A percentile compares a stretch with the other conserved stretches of the same genome.
Evolutionary conservation across 2,329 filamentous ascomycete species (phyloP).

Genomic region (Thermothelomyces thermophilus): DNA sequence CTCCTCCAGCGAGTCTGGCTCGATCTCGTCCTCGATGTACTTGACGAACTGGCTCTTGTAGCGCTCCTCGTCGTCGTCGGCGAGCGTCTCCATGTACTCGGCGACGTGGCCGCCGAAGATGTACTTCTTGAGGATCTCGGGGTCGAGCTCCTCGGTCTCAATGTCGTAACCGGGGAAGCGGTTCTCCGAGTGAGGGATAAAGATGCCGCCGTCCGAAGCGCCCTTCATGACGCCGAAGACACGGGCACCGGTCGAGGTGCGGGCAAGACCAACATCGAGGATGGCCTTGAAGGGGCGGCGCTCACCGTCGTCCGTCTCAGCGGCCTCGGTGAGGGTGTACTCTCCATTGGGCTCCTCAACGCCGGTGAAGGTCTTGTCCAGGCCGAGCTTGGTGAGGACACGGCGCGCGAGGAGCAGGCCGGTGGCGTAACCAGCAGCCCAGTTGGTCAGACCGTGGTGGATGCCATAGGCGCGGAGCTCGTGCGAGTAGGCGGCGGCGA

Average conservation of each 20-base stretch:
- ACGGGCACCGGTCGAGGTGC: slow-evolving; percentile 96
- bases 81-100: slow-evolving; percentile 99
- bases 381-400: slow-evolving; percentile 91
- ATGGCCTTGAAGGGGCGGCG: slow-evolving; percentile 99
- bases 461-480: slow-evolving; percentile 98
- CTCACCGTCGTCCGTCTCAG: slow-evolving; percentile 82
- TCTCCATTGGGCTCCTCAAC: slow-evolving; percentile 97
- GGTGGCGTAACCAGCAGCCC: slow-evolving; percentile 93
- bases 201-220: slow-evolving; percentile 95
- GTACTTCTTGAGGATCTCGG: slow-evolving; percentile 97
- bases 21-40: slow-evolving; percentile 95
- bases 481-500: slow-evolving; percentile 86
- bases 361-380: slow-evolving; percentile 88
- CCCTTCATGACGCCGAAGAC: slow-evolving; percentile 99
- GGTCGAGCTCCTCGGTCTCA: slow-evolving; percentile 94
- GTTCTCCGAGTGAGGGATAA: slow-evolving; percentile 97
- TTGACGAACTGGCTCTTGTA: slow-evolving; percentile 97
- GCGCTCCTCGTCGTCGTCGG: slow-evolving; percentile 99
- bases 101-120: slow-evolving; percentile 97
- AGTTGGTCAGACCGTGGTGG: slow-evolving; percentile 98
- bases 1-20: slow-evolving; percentile 96
- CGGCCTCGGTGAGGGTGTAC: slow-evolving; percentile 90
- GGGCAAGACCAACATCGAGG: slow-evolving; percentile 95
- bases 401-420: slow-evolving; percentile 96
- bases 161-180: slow-evolving; percentile 99